phyloP scores from a whole-genome alignment of 805 yeast species.

The Candida argentea region DNA sequence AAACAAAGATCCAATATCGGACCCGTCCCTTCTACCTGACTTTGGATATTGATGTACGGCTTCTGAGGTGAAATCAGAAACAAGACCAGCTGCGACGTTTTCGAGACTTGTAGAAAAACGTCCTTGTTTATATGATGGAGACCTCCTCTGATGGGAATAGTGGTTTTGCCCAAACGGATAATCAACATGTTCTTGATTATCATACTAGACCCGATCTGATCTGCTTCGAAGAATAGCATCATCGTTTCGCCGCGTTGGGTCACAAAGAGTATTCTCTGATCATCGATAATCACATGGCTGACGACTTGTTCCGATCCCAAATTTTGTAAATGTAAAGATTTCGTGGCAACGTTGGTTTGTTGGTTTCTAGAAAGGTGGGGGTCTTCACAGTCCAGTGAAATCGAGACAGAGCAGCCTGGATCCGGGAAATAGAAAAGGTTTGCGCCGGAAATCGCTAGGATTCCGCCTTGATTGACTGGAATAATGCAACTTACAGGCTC shows the following conservation, averaged over 20 bases:
- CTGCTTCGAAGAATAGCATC: conserved; percentile 11
- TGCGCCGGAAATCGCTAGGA: conserved; percentile 16
- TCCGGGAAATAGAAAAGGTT: conserved; percentile 20
- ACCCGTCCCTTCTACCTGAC: conserved; percentile 16
- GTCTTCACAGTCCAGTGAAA: conserved; percentile 4
- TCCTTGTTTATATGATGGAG: conserved; percentile 17
- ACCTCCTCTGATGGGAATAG: conserved; percentile 14
- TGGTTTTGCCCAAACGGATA: conserved; percentile 18
- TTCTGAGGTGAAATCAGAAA: conserved; percentile 14
- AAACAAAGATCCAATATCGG: conserved; percentile 20
- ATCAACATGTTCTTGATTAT: conserved; percentile 10
- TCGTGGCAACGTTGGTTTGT: conserved; percentile 11
- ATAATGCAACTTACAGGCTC: conserved; percentile 19
- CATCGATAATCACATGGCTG: conserved; percentile 15
- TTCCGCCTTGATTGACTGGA: conserved; percentile 14
- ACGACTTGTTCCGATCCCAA: conserved; percentile 1
- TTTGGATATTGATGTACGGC: conserved; percentile 17
- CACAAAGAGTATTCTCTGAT: conserved; percentile 15
- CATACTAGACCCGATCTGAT: not conserved
- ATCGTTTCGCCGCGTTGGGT: conserved; percentile 21
- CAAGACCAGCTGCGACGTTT: conserved; percentile 19
- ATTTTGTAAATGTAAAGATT: conserved; percentile 3
- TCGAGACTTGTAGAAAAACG: conserved; percentile 21
- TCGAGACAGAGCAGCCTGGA: conserved; percentile 2
- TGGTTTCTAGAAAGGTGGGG: conserved; percentile 7